Conservation (phyloP, 129 eudicot species). For the Mikania micrantha region DNA sequence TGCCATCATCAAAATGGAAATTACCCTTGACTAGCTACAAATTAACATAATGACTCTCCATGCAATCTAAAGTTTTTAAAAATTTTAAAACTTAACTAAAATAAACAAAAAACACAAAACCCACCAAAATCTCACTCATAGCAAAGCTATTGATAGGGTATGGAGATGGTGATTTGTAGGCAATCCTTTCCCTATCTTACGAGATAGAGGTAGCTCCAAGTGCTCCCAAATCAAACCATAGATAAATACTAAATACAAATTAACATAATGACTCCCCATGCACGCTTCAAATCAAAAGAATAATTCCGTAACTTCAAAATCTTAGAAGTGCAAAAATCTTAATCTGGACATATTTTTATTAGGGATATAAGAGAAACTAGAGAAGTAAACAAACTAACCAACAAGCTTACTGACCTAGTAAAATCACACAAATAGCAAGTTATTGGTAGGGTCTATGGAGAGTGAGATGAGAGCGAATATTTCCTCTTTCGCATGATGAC, state of each 20-base stretch:
- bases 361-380: not conserved
- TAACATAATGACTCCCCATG: not conserved
- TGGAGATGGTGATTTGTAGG: no score
- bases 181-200: no score
- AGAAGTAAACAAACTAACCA: no score
- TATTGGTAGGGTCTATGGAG: no score
- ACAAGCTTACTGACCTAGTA: no score
- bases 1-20: not conserved
- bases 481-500: no score
- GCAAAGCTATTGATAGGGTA: no score
- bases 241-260: not conserved
- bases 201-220: no score
- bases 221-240: no score
- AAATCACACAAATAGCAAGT: no score
- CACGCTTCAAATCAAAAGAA: not conserved
- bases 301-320: not conserved
- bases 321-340: constrained; percentile 11
- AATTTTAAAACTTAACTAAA: not conserved
- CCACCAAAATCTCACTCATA: no score
- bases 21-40: not conserved
- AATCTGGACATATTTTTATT: not conserved
- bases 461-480: no score
- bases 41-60: not conserved
- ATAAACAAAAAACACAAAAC: not conserved
- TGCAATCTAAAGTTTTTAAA: not conserved